Evolutionary conservation across 768 basidiomycete species (phyloP).

Genomic region (Suillus spraguei): DNA sequence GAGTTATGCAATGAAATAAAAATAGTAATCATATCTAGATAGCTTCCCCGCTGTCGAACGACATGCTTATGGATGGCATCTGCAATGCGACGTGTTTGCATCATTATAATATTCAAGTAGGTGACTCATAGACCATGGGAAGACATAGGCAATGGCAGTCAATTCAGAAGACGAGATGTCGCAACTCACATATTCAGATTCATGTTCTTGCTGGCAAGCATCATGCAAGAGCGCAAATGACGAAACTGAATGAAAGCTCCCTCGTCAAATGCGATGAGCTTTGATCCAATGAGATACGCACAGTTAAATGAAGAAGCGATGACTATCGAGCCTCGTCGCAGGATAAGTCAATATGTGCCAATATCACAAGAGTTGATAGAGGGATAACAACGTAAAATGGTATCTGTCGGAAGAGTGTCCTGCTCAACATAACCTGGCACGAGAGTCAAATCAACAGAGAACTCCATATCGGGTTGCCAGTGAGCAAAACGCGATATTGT

Average conservation of each 20-base stretch:
- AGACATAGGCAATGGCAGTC: background rate
- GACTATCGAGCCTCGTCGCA: background rate
- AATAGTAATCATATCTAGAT: background rate
- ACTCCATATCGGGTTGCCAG: background rate
- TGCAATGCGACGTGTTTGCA: background rate
- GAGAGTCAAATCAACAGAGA: background rate
- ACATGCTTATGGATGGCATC: constrained; percentile 1
- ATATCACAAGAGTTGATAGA: background rate
- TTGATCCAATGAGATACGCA: constrained; percentile 2
- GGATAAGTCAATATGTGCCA: constrained; percentile 8
- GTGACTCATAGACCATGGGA: background rate
- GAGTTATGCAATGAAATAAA: background rate
- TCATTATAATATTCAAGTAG: background rate
- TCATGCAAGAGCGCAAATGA: background rate
- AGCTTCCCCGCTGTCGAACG: constrained; percentile 1
- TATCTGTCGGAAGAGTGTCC: constrained; percentile 12
- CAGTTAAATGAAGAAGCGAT: background rate
- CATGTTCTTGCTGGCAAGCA: background rate
- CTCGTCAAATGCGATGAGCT: background rate
- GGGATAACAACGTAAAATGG: background rate
- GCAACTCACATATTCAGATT: background rate
- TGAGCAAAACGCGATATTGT: no score
- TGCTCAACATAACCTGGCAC: constrained; percentile 10
- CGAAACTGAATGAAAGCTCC: background rate
- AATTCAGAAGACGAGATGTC: background rate